These are phyloP conservation scores for Lentinus tigrinus DNA, from an alignment of 768 basidiomycete genomes.

Conservation along the genomic window DNA sequence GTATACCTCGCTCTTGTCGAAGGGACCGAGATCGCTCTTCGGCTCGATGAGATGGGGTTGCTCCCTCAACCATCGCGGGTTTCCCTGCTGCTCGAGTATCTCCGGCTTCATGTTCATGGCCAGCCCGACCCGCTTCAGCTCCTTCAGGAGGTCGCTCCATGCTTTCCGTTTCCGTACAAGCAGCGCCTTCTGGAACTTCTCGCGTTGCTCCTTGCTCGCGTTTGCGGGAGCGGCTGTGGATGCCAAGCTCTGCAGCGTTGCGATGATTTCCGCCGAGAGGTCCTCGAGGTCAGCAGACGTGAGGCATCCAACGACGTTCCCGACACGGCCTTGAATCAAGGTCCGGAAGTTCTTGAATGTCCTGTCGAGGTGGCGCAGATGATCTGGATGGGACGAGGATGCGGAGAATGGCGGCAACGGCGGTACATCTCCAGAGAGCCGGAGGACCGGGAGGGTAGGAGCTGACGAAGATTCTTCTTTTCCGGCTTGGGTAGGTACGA, in stretches of 20 bases:
- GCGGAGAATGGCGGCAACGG: conserved; percentile 5
- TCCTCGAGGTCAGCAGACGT: conserved; percentile 49
- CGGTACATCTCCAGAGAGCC: not conserved
- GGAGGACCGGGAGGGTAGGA: not conserved
- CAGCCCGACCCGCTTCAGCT: conserved; percentile 78
- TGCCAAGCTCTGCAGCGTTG: conserved; percentile 57
- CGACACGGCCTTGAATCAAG: conserved; percentile 44
- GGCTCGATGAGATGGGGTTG: conserved; percentile 35
- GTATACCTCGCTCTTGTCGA: conserved; percentile 57
- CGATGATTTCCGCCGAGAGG: conserved; percentile 62
- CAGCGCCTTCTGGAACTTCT: conserved; percentile 69
- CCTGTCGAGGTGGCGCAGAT: conserved; percentile 47
- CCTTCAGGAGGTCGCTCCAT: conserved; percentile 88
- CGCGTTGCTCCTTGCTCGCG: conserved; percentile 47
- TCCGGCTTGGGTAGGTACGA: not conserved
- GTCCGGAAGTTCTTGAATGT: conserved; percentile 52
- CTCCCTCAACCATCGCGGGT: conserved; percentile 62
- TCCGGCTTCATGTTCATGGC: conserved; percentile 71
- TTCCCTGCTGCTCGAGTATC: conserved; percentile 52
- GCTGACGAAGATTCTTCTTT: not conserved
- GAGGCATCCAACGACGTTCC: conserved; percentile 39
- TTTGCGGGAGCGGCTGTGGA: conserved; percentile 41
- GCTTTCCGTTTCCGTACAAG: conserved; percentile 85
- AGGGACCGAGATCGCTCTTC: conserved; percentile 6
- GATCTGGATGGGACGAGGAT: conserved; percentile 25